A percentile compares a stretch with the other conserved stretches of the same genome.
phyloP scores from a whole-genome alignment of 1,139 yeast genomes.

The Pichia kudriavzevii region DNA sequence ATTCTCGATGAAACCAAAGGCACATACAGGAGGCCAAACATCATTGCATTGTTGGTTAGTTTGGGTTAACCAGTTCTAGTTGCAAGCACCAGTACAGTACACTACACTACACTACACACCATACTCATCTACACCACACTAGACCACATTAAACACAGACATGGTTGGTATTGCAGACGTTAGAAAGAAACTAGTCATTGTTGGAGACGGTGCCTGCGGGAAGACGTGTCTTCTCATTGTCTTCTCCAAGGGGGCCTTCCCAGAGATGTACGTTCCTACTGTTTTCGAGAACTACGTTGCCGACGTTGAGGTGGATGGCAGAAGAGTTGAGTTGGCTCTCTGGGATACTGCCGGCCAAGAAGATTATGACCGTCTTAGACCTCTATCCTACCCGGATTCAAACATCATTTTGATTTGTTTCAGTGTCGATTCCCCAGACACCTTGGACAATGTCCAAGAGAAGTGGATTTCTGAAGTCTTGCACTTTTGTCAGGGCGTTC shows the following conservation, averaged over 20 bases:
- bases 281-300: slow-evolving; percentile 94
- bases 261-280: slow-evolving; percentile 92
- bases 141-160: slow-evolving; percentile 1
- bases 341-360: slow-evolving; percentile 99
- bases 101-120: too few relatives aligned
- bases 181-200: slow-evolving; percentile 75
- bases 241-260: slow-evolving; percentile 91
- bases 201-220: slow-evolving; percentile 88
- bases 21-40: too few relatives aligned
- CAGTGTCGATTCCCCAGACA: slow-evolving; percentile 86
- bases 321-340: slow-evolving; percentile 86
- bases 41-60: too few relatives aligned
- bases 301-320: slow-evolving; percentile 89
- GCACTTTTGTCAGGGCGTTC: slow-evolving; percentile 93
- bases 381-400: slow-evolving; percentile 88
- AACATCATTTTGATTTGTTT: slow-evolving; percentile 89
- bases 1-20: too few relatives aligned
- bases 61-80: too few relatives aligned
- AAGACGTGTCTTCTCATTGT: slow-evolving; percentile 77
- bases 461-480: slow-evolving; percentile 93
- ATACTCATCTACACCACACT: background rate
- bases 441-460: slow-evolving; percentile 87
- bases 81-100: too few relatives aligned
- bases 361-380: slow-evolving; percentile 93
- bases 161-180: slow-evolving; percentile 37